phyloP scores from a whole-genome alignment of 371 early-diverging fungal species.

The Smittium culicis region DNA sequence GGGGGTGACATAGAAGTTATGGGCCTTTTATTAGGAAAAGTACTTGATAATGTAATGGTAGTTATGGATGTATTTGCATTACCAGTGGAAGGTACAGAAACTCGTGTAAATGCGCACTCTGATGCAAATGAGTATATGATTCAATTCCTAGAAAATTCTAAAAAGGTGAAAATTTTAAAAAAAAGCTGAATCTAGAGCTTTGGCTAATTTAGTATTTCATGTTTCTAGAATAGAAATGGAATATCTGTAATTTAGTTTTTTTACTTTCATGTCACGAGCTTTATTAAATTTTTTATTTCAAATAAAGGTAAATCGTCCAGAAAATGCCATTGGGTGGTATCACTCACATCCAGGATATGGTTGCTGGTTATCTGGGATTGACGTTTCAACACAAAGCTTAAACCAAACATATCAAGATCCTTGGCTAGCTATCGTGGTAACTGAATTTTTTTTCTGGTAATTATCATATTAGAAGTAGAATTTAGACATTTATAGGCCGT shows the following conservation, averaged over 20 bases:
- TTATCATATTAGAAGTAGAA: slow-evolving; percentile 18
- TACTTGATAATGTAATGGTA: slow-evolving; percentile 72
- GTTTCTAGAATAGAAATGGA: too few species aligned
- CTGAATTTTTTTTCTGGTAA: too few species aligned
- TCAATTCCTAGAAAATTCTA: slow-evolving; percentile 64
- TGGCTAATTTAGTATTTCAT: too few species aligned
- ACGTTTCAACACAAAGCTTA: slow-evolving; percentile 86
- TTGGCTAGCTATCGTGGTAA: slow-evolving; percentile 75
- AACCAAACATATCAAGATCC: slow-evolving; percentile 94
- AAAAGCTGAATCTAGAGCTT: too few species aligned
- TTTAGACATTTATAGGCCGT: slow-evolving; percentile 1
- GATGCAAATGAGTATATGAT: slow-evolving; percentile 97
- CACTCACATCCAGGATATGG: slow-evolving; percentile 98
- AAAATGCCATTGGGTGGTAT: slow-evolving; percentile 96
- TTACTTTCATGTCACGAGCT: not conserved
- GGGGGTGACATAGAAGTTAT: slow-evolving; percentile 95
- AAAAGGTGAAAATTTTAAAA: slow-evolving; percentile 35
- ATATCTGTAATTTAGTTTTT: too few species aligned
- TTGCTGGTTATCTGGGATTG: slow-evolving; percentile 97
- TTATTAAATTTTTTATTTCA: slow-evolving; percentile 20
- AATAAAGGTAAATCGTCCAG: slow-evolving; percentile 66
- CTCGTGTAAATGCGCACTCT: slow-evolving; percentile 90
- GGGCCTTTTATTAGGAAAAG: slow-evolving; percentile 96
- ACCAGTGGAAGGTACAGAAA: slow-evolving; percentile 97
- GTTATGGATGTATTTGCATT: slow-evolving; percentile 94